Conservation (phyloP, 2,329 filamentous ascomycete genomes). For the Dothiorella sarmentorum region DNA sequence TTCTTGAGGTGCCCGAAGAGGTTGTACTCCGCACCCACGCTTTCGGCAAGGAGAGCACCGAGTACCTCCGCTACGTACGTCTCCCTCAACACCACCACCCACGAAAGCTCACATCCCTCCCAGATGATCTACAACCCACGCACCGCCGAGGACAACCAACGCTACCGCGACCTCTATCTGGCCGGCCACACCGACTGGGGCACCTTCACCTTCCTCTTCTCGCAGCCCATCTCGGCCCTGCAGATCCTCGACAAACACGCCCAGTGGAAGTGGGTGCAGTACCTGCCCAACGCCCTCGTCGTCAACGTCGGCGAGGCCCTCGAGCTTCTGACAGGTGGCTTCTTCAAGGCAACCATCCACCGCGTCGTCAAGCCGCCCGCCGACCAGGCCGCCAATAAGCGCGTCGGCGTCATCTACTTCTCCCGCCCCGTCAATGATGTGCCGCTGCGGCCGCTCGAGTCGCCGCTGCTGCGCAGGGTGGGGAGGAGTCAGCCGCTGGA, state of each 20-base stretch:
- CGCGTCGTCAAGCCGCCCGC: conserved; percentile 43
- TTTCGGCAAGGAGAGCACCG: background rate
- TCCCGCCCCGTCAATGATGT: conserved; percentile 23
- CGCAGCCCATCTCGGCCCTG: conserved; percentile 26
- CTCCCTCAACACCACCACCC: too few species aligned
- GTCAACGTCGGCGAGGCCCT: conserved; percentile 31
- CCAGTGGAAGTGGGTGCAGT: conserved; percentile 28
- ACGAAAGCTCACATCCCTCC: background rate
- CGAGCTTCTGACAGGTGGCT: conserved; percentile 46
- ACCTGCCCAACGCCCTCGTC: conserved; percentile 28
- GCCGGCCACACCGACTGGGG: conserved; percentile 32
- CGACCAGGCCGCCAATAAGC: conserved; percentile 39
- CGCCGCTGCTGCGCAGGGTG: background rate
- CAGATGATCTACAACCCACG: conserved; percentile 7
- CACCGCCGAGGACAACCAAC: background rate
- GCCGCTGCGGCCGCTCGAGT: background rate
- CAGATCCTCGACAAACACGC: conserved; percentile 26
- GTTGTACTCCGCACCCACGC: background rate
- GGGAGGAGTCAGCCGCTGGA: background rate
- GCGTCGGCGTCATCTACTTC: conserved; percentile 26
- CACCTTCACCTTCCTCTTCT: conserved; percentile 27
- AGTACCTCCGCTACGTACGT: background rate
- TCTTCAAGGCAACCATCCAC: conserved; percentile 48
- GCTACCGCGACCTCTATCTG: conserved; percentile 28
- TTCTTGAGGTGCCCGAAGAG: background rate